Percentiles rank a stretch among this genome's conserved stretches.
These are phyloP conservation scores for Cryptosporidium tyzzeri DNA, from an alignment of 169 alveolate species.

Conservation along the genomic window DNA sequence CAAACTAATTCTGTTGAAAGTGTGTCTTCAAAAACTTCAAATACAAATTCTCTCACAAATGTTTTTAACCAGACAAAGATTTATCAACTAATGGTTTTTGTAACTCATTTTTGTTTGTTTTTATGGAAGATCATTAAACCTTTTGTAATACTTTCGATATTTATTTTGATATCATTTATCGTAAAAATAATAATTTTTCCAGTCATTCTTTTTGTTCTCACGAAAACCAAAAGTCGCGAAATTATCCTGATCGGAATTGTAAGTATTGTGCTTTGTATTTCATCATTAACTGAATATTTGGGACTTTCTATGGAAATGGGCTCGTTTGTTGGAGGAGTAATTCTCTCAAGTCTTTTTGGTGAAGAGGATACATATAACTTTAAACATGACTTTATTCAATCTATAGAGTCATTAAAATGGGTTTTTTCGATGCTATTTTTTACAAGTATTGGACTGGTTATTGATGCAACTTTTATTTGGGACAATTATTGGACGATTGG, in stretches of 20 bases:
- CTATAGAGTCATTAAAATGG: conserved; percentile 61
- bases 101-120: conserved; percentile 5
- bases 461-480: conserved; percentile 74
- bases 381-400: conserved; percentile 67
- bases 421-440: conserved; percentile 67
- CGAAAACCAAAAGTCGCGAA: conserved; percentile 47
- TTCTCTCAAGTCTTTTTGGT: conserved; percentile 44
- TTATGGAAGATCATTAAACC: conserved; percentile 64
- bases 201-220: conserved; percentile 24
- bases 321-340: conserved; percentile 67
- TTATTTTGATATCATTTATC: conserved; percentile 34
- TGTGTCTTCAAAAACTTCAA: not conserved
- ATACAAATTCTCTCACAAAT: not conserved
- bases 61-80: not conserved
- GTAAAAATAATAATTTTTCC: conserved; percentile 50
- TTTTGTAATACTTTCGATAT: conserved; percentile 29
- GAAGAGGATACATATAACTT: conserved; percentile 48
- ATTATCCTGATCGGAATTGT: conserved; percentile 60
- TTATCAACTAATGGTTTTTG: not conserved
- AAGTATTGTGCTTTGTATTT: conserved; percentile 55
- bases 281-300: conserved; percentile 64
- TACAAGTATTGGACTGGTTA: conserved; percentile 64
- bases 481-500: conserved; percentile 72
- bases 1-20: conserved; percentile 3
- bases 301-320: conserved; percentile 77